phyloP scores from a whole-genome alignment of 805 yeast genomes.

The Saturnispora ahearnii region DNA sequence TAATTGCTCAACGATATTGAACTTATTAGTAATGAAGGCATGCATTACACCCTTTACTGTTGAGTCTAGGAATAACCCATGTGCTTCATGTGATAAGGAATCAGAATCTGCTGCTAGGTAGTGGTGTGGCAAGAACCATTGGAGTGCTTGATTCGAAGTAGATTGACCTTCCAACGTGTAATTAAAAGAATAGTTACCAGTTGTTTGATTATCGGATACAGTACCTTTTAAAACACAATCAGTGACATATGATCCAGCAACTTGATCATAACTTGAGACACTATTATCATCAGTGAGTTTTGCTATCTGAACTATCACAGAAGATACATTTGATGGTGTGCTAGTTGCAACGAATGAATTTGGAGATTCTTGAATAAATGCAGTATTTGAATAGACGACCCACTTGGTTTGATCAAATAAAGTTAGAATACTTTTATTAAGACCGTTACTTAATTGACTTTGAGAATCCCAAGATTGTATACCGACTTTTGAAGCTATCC shows the following conservation, averaged over 20 bases:
- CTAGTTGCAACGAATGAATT: constrained; percentile 25
- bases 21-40: constrained; percentile 32
- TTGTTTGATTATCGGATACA: constrained; percentile 19
- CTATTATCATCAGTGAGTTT: constrained; percentile 30
- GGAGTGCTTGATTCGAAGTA: constrained; percentile 21
- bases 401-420: constrained; percentile 52
- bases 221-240: constrained; percentile 35
- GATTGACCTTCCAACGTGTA: constrained; percentile 25
- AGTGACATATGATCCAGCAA: constrained; percentile 61
- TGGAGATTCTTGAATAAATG: constrained; percentile 16
- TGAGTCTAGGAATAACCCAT: constrained; percentile 34
- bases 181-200: constrained; percentile 35
- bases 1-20: constrained; percentile 22
- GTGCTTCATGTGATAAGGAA: constrained; percentile 18
- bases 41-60: constrained; percentile 48
- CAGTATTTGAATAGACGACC: constrained; percentile 44
- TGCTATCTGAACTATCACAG: constrained; percentile 43
- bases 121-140: constrained; percentile 50
- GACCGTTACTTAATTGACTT: constrained; percentile 30
- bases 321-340: constrained; percentile 28
- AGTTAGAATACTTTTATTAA: constrained; percentile 45
- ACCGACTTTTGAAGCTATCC: constrained; percentile 56
- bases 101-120: constrained; percentile 28
- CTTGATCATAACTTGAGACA: constrained; percentile 40
- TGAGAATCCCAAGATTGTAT: constrained; percentile 39